Evolutionary conservation across 148 eudicot species (phyloP), one percentile per base, ranked within the genome.

Genomic region (Camellia granthamiana): DNA sequence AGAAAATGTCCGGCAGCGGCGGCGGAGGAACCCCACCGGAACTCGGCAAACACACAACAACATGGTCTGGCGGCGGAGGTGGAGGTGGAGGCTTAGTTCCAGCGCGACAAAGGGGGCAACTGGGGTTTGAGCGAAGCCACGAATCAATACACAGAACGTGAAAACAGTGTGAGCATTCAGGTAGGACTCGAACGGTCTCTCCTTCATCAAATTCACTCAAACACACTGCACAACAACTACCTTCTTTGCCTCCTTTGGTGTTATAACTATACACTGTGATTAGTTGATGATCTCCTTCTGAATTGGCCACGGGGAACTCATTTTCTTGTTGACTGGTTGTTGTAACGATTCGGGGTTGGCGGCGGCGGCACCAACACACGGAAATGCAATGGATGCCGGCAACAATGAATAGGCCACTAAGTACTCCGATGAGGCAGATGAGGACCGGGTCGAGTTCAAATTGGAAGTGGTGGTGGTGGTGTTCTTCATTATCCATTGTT

Each of bases 31-130:
- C 65, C 16, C n/a, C 74, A 21, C 55, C 71, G 3, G 74, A 72
- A n/a, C 15, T 58, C 47, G 44, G 61, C 77, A 66, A 70, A 11
- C 74, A 71, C 43, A 64, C 75, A 12, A 61, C 69, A 19, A 68
- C 78, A 9, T 51, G 79, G 0, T 47, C 10, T 14, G 56, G 77
- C 60, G 4, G 38, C 7, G 76, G 38, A 30, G 38, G 38, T 30
- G 38, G 38, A 30, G 38, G 38, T 30, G 38, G 52, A 23, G 74
- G 70, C 77, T 10, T 8, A 38, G 76, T 69, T 11, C 54, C 49
- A 19, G 84, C 79, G 3, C 89, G 82, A 64, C 87, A 87, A 12
- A 87, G 79, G 3, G 89, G 87, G 47, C 89, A 84, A 51, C 43
- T 82, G 9, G 83, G 72, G 73, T 87, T 82, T 2, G 81, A 79